Evolutionary conservation across 2,329 filamentous ascomycete genomes (phyloP).

Genomic region (Xylariaceae sp.): DNA sequence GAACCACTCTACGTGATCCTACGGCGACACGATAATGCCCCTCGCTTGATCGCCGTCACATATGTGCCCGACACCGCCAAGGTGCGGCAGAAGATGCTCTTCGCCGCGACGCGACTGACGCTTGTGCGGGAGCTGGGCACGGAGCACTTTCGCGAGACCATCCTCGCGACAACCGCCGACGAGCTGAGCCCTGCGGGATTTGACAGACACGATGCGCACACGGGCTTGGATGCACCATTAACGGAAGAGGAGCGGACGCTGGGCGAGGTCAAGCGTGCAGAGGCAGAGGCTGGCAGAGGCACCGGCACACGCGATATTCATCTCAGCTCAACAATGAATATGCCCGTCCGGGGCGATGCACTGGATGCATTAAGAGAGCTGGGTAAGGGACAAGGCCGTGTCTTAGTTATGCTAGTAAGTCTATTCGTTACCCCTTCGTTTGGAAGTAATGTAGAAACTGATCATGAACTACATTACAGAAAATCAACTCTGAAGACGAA

Average conservation of each 20-base stretch:
- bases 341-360: conserved; percentile 68
- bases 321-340: conserved; percentile 61
- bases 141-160: conserved; percentile 77
- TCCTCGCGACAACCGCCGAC: conserved; percentile 72
- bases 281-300: conserved; percentile 74
- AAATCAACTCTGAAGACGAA: conserved; percentile 75
- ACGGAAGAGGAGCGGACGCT: conserved; percentile 79
- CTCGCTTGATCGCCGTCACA: conserved; percentile 71
- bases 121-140: conserved; percentile 77
- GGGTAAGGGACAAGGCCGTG: conserved; percentile 54
- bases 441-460: neutral
- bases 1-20: conserved; percentile 77
- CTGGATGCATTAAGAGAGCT: conserved; percentile 67
- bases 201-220: conserved; percentile 73
- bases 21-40: conserved; percentile 64
- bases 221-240: conserved; percentile 68
- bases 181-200: conserved; percentile 76
- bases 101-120: conserved; percentile 77
- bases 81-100: conserved; percentile 86
- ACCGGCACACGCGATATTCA: conserved; percentile 66
- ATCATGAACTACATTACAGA: conserved; percentile 49
- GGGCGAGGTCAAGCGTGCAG: conserved; percentile 74
- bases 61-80: conserved; percentile 81
- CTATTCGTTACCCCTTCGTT: conserved; percentile 13
- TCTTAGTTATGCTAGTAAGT: conserved; percentile 70